Percentiles rank a stretch among this genome's conserved stretches.
These are phyloP conservation scores for Parascedosporium putredinis DNA, from an alignment of 2,329 filamentous ascomycete species.

Conservation along the genomic window DNA sequence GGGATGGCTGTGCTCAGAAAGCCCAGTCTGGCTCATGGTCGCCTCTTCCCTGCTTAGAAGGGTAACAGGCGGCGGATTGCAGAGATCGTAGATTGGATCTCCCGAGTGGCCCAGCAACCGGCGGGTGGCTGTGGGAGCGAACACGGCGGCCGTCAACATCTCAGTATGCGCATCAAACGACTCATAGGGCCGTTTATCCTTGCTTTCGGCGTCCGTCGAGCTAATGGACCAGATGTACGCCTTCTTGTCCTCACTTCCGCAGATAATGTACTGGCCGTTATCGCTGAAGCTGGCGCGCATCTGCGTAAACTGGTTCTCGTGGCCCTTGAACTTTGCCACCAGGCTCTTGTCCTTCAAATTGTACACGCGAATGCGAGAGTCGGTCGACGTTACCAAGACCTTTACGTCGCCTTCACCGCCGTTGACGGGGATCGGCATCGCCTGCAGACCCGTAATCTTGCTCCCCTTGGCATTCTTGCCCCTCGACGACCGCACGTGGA, in stretches of 20 bases:
- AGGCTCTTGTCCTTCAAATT: conserved; percentile 75
- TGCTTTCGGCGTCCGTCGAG: conserved; percentile 49
- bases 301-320: conserved; percentile 82
- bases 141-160: conserved; percentile 79
- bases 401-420: conserved; percentile 57
- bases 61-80: conserved; percentile 85
- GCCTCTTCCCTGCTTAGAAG: conserved; percentile 64
- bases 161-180: conserved; percentile 84
- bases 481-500: conserved; percentile 85
- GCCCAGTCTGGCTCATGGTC: conserved; percentile 29
- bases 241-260: conserved; percentile 83
- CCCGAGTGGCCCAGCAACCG: conserved; percentile 70
- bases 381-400: conserved; percentile 85
- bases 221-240: conserved; percentile 79
- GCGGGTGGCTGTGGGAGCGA: conserved; percentile 71
- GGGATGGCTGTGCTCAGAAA: conserved; percentile 26
- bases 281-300: conserved; percentile 85
- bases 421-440: conserved; percentile 44
- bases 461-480: conserved; percentile 93
- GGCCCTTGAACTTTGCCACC: conserved; percentile 82
- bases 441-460: conserved; percentile 92
- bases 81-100: conserved; percentile 91
- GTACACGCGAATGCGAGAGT: conserved; percentile 85
- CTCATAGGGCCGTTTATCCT: conserved; percentile 75
- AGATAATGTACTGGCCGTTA: conserved; percentile 76